These are phyloP conservation scores for Fusarium sp. DNA, from an alignment of 2,329 filamentous ascomycete genomes.

Conservation along the genomic window DNA sequence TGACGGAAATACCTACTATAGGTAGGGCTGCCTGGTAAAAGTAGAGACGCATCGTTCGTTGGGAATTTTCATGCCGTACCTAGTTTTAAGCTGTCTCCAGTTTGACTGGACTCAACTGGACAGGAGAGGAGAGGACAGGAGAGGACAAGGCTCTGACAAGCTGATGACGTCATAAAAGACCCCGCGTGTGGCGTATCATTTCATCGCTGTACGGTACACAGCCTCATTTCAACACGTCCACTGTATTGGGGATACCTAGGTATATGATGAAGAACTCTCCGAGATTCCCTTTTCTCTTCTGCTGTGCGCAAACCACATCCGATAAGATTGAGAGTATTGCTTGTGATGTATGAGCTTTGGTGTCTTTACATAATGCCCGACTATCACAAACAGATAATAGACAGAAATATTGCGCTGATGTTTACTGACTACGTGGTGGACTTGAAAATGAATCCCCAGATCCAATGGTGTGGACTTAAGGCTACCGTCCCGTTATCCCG, in stretches of 20 bases:
- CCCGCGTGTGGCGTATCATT: constrained; percentile 30
- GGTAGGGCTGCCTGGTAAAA: background rate
- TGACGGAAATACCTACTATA: background rate
- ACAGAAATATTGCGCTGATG: background rate
- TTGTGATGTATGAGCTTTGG: background rate
- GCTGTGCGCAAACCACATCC: no score
- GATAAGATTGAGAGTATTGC: background rate
- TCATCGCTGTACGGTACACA: constrained; percentile 1
- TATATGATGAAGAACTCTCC: background rate
- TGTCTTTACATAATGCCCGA: background rate
- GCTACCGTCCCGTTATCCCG: constrained; percentile 1
- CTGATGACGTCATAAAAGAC: constrained; percentile 19
- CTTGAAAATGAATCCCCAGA: background rate
- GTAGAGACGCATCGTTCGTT: background rate
- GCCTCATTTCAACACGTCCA: constrained; percentile 8
- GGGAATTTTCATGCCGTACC: constrained; percentile 4
- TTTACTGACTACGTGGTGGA: background rate
- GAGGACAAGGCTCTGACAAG: background rate
- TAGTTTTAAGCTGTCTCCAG: constrained; percentile 1
- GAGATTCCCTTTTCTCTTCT: background rate
- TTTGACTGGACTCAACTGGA: background rate
- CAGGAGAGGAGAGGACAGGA: background rate
- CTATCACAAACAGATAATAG: background rate
- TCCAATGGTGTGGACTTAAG: background rate
- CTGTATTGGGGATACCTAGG: background rate